Percentiles rank a stretch among this genome's conserved stretches.
Evolutionary conservation across 768 basidiomycete genomes (phyloP).

Genomic region (Lentinula raphanica): DNA sequence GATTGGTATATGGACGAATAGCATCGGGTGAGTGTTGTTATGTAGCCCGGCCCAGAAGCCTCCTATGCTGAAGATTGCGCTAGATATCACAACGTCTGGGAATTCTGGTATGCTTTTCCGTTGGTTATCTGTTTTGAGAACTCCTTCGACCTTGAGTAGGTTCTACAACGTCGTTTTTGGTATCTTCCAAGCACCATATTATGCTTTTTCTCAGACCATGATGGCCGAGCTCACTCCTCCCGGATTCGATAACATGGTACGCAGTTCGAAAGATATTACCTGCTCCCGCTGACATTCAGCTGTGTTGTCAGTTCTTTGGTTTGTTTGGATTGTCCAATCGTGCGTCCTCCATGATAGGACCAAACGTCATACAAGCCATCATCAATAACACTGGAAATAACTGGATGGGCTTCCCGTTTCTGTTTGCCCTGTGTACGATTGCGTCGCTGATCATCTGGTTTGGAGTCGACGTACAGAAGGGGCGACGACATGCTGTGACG

Average conservation of each 20-base stretch:
- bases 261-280: neutral
- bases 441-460: conserved; percentile 80
- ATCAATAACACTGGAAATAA: conserved; percentile 68
- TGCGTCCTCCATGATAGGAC: conserved; percentile 83
- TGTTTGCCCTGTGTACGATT: conserved; percentile 63
- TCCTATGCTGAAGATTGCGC: neutral
- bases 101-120: conserved; percentile 61
- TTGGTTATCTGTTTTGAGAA: neutral
- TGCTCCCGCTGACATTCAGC: neutral
- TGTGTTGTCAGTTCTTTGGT: conserved; percentile 64
- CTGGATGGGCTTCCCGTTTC: conserved; percentile 82
- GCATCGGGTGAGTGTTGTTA: conserved; percentile 60
- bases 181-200: conserved; percentile 83
- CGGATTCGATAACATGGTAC: conserved; percentile 78
- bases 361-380: conserved; percentile 81
- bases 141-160: conserved; percentile 30
- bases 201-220: conserved; percentile 82
- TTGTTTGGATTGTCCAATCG: conserved; percentile 81
- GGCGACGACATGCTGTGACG: conserved; percentile 52
- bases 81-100: conserved; percentile 78
- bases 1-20: conserved; percentile 78
- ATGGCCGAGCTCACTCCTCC: conserved; percentile 87
- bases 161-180: conserved; percentile 78
- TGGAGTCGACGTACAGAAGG: conserved; percentile 58
- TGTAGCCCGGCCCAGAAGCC: neutral